Evolutionary conservation across 306 rosid species (phyloP), one percentile per base, ranked within the genome.

Genomic region (Purshia tridentata): DNA sequence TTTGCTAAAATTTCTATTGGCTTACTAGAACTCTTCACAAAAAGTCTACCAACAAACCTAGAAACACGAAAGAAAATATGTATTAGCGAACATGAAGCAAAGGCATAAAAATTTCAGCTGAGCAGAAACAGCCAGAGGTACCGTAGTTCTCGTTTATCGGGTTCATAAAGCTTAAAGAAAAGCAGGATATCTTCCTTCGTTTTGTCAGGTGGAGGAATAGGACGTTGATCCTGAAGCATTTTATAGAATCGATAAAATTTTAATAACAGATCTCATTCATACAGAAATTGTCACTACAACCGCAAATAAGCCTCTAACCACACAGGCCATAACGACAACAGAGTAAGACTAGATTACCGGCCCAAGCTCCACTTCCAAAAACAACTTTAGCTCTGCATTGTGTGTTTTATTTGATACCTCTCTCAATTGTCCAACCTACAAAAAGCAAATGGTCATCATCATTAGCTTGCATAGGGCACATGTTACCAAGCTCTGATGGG

Each of bases 131-230:
- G 67, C 49, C 39, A 47, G 2, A 53, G 5, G 16, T 87, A 93
- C 98, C 98, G 81, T 74, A 93, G 88, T 84, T 84, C 87, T 75
- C 78, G 84, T 76, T 72, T 82, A 69, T 81, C 82, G 65, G 96
- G 98, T 65, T 89, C 89, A 84, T 91, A 93, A 68, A 89, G 81
- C 85, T 93, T 93, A 73, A 93, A 88, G 84, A 93, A 93, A 45
- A 91, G 88, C 4, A 93, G 76, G 65, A 90, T 77, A 44, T 94
- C 94, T 9, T 94, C 99, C 81, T 88, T 94, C 35, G 85, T 78
- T 81, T 84, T 94, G 72, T 73, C 91, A 4, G 86, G 90, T 13
- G 86, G 99, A 81, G 87, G 66, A 75, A 94, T 76, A 58, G 96
- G 88, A 68, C 40, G 82, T 60, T 85, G 61, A 77, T 91, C 98